Evolutionary conservation across 2,329 filamentous ascomycete species (phyloP).

Genomic region (Biscogniauxia marginata): DNA sequence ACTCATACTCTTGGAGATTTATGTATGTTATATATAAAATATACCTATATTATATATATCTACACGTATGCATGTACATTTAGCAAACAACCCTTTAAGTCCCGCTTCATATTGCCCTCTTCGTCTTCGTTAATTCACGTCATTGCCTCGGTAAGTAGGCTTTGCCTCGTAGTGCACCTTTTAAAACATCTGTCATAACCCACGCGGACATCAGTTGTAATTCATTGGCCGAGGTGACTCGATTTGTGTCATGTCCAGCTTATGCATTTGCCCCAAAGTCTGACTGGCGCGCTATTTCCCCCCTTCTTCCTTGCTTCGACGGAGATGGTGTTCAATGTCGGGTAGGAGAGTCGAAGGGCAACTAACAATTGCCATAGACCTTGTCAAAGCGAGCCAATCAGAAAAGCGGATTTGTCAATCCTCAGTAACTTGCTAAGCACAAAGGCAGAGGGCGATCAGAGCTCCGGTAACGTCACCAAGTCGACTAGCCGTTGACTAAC

Average conservation of each 20-base stretch:
- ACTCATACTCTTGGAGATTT: too few species aligned
- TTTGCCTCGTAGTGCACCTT: slow-evolving; percentile 13
- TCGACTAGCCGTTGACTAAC: slow-evolving; percentile 20
- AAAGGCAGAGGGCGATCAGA: slow-evolving; percentile 19
- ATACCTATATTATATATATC: too few species aligned
- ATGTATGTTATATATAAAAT: too few species aligned
- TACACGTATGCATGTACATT: background rate
- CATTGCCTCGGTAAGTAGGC: background rate
- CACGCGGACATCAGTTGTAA: background rate
- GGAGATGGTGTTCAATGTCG: slow-evolving; percentile 3
- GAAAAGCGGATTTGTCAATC: slow-evolving; percentile 28
- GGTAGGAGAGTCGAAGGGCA: slow-evolving; percentile 1
- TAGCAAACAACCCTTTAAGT: background rate
- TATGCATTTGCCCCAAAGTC: slow-evolving; percentile 16
- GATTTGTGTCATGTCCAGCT: slow-evolving; percentile 16
- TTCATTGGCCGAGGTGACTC: slow-evolving; percentile 10
- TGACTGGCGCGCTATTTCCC: slow-evolving; percentile 28
- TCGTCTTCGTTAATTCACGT: background rate
- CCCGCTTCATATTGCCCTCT: background rate
- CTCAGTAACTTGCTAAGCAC: slow-evolving; percentile 20
- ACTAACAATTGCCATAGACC: slow-evolving; percentile 18
- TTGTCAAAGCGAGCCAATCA: slow-evolving; percentile 28
- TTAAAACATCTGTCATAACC: slow-evolving; percentile 12
- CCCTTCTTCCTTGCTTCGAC: slow-evolving; percentile 3
- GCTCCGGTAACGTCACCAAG: slow-evolving; percentile 33